Base-by-base conservation (phyloP, 2,329 filamentous ascomycete species). In the Atkinsonella hypoxylon region DNA sequence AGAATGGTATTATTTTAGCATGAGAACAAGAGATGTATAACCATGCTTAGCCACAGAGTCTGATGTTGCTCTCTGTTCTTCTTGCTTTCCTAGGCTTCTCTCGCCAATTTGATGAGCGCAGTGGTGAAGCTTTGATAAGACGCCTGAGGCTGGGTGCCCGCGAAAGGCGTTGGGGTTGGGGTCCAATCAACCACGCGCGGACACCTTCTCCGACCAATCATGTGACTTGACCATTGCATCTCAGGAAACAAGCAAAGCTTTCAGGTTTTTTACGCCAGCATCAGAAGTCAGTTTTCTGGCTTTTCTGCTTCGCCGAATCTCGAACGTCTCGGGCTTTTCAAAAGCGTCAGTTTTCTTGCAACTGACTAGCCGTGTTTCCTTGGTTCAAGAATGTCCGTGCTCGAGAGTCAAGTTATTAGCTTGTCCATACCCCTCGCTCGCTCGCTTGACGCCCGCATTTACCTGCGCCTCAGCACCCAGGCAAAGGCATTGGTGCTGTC, bases 361-460 rank as follows among this genome's bases (percentile, higher is more conserved):
- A n/a, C 15, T 11, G 17, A 10, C 13, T 22, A 17, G n/a, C 34
- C 13, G 7, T 32, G 31, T 34, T 30, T n/a, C 18, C n/a, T 32
- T 39, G 15, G 4, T 26, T 15, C 18, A 32, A 34, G 34, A 4
- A 47, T 49, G 46, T 18, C 45, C 12, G 45, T 20, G 4, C 2
- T 13, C 38, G 18, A 41, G 12, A 22, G 36, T 17, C 49, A 45
- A 30, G 17, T 47, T 17, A 8, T 53, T 15, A 51, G n/a, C 52
- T 18, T 84, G 11, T 81, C 80, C 1, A 70, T 84, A 22, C 77
- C 78, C 6, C 69, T 85, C 20, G 81, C 82, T 11, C 73, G 71
- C 53, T 75, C 81, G 1, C 65, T 79, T 17, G 79, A 83, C 58
- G 79, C 81, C 8, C 76, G 74, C 55, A 75, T 85, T 54, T 78